Conservation (phyloP, 108 stramenopile species). For the Cyclotella distinguenda region DNA sequence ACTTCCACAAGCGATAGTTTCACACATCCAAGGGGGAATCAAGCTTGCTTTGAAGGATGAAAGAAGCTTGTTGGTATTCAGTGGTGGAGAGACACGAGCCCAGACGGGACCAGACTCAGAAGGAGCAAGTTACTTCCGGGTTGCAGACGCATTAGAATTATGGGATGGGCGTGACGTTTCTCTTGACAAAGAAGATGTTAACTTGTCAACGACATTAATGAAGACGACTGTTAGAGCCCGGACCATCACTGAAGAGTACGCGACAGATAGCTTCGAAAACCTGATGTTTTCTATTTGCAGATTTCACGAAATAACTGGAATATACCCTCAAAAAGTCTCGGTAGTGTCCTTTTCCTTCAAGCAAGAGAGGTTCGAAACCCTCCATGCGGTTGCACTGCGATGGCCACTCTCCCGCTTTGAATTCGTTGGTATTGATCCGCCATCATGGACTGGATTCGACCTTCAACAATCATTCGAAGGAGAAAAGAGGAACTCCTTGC, state of each 20-base stretch:
- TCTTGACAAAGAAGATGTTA: not conserved
- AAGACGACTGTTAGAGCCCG: conserved; percentile 67
- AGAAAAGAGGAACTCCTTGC: conserved; percentile 74
- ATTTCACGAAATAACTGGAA: conserved; percentile 91
- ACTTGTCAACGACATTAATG: not conserved
- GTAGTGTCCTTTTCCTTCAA: conserved; percentile 96
- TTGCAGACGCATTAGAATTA: conserved; percentile 78
- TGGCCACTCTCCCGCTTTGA: conserved; percentile 79
- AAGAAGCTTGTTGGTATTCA: conserved; percentile 83
- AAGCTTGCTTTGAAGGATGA: conserved; percentile 70
- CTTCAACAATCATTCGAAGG: conserved; percentile 58
- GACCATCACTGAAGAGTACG: conserved; percentile 90
- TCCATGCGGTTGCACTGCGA: conserved; percentile 83
- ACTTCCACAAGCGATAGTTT: conserved; percentile 86
- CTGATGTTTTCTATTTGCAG: conserved; percentile 95
- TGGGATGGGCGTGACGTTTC: conserved; percentile 62
- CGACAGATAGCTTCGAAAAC: conserved; percentile 96
- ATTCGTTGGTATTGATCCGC: conserved; percentile 89
- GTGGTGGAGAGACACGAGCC: conserved; percentile 92
- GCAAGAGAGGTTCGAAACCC: conserved; percentile 71
- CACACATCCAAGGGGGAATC: conserved; percentile 89
- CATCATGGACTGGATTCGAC: conserved; percentile 77
- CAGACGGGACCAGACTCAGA: conserved; percentile 86
- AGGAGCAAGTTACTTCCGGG: conserved; percentile 81
- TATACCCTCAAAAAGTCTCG: conserved; percentile 87